These are phyloP conservation scores for Mortierella sp. DNA, from an alignment of 371 early-diverging fungal genomes.

Conservation along the genomic window DNA sequence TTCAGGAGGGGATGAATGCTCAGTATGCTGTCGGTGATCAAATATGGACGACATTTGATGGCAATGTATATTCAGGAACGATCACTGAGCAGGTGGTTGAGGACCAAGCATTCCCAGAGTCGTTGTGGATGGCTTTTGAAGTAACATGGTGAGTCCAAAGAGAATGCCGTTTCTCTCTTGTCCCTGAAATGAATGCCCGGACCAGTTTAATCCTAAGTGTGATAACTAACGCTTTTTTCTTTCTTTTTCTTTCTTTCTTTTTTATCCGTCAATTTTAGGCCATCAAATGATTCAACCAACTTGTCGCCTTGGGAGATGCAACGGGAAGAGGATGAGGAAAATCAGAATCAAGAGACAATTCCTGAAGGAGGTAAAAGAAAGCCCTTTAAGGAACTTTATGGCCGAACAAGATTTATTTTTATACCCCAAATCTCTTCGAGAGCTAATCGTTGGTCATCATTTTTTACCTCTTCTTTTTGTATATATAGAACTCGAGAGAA, in stretches of 20 bases:
- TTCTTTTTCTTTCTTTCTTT: not conserved
- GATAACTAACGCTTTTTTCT: not conserved
- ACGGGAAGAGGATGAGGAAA: conserved; percentile 37
- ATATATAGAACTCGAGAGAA: conserved; percentile 23
- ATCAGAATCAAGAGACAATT: conserved; percentile 51
- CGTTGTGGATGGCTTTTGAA: conserved; percentile 66
- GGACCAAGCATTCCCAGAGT: conserved; percentile 52
- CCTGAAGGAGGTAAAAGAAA: conserved; percentile 52
- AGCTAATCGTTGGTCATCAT: not conserved
- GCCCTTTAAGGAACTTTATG: conserved; percentile 22
- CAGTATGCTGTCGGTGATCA: conserved; percentile 59
- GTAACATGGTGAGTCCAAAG: conserved; percentile 59
- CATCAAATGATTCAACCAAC: conserved; percentile 46
- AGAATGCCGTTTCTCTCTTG: conserved; percentile 22
- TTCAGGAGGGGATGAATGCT: conserved; percentile 66
- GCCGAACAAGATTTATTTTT: not conserved
- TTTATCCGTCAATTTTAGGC: conserved; percentile 18
- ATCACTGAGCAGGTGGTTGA: conserved; percentile 57
- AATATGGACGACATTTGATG: conserved; percentile 75
- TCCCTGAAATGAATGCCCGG: not conserved
- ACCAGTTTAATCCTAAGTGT: not conserved
- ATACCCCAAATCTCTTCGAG: not conserved
- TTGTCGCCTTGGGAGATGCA: conserved; percentile 71
- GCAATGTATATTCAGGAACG: conserved; percentile 68
- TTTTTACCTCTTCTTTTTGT: not conserved